Conservation (phyloP, 129 eudicot species). For the Escallonia rubra region DNA sequence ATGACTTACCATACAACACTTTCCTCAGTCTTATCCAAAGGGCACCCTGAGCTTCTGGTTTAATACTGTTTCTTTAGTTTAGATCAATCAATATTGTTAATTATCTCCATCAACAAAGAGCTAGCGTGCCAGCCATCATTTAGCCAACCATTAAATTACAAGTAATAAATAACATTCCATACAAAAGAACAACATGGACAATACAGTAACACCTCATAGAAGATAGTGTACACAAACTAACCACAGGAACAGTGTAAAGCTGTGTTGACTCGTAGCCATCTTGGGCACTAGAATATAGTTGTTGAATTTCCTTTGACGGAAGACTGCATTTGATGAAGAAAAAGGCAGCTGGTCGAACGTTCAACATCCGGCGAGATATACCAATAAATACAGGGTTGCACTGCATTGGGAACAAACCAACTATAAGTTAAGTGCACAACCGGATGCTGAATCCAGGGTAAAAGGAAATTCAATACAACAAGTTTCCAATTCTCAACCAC, state of each 20-base stretch:
- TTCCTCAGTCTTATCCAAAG: too few species aligned
- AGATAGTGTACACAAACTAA: conserved; percentile 25
- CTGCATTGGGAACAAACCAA: conserved; percentile 36
- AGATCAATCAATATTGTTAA: too few species aligned
- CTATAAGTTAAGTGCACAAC: not conserved
- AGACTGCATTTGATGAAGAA: conserved; percentile 89
- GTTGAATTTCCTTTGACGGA: conserved; percentile 66
- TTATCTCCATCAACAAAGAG: too few species aligned
- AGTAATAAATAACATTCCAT: too few species aligned
- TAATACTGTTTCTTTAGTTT: too few species aligned
- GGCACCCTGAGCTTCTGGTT: too few species aligned
- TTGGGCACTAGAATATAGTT: conserved; percentile 69
- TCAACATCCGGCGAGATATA: conserved; percentile 74
- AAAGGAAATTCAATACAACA: not conserved
- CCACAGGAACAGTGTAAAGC: conserved; percentile 58
- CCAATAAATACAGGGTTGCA: conserved; percentile 71
- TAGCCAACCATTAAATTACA: too few species aligned
- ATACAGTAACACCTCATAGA: not conserved
- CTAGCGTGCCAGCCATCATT: too few species aligned
- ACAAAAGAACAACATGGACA: not conserved
- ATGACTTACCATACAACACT: too few species aligned
- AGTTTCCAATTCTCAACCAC: not conserved
- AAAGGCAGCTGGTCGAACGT: conserved; percentile 94
- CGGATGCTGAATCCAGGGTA: not conserved
- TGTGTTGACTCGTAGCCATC: conserved; percentile 91